A percentile compares a stretch with the other conserved stretches of the same genome.
Evolutionary conservation across 306 rosid genomes (phyloP).

Genomic region (Malus orientalis): DNA sequence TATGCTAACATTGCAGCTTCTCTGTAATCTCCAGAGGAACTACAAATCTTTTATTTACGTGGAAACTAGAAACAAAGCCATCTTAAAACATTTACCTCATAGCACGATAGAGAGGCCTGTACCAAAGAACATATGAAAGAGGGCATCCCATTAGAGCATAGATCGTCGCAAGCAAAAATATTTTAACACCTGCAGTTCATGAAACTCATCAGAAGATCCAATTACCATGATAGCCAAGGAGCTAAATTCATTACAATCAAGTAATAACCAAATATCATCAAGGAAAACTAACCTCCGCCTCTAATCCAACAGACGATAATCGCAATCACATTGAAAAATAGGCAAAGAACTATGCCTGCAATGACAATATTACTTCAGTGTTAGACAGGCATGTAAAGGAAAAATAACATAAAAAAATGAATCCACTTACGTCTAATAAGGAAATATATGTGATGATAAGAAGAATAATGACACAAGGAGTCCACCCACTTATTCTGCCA

Average conservation of each 20-base stretch:
- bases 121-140: slow-evolving; percentile 91
- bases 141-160: slow-evolving; percentile 88
- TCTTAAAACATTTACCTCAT: slow-evolving; percentile 51
- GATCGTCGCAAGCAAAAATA: slow-evolving; percentile 92
- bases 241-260: background rate
- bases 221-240: slow-evolving; percentile 13
- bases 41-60: background rate
- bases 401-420: background rate
- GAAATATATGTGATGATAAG: background rate
- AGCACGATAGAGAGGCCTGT: slow-evolving; percentile 95
- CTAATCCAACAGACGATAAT: slow-evolving; percentile 74
- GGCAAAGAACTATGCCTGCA: slow-evolving; percentile 91
- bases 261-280: background rate
- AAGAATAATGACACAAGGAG: background rate
- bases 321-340: slow-evolving; percentile 73
- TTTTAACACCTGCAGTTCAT: slow-evolving; percentile 64
- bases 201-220: slow-evolving; percentile 19
- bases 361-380: background rate
- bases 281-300: slow-evolving; percentile 73
- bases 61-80: background rate
- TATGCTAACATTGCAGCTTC: background rate
- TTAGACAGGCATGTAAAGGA: background rate
- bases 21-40: background rate
- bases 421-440: background rate
- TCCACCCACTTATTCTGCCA: background rate